phyloP scores from a whole-genome alignment of 2,329 filamentous ascomycete genomes.

The Trichoderma harzianum region DNA sequence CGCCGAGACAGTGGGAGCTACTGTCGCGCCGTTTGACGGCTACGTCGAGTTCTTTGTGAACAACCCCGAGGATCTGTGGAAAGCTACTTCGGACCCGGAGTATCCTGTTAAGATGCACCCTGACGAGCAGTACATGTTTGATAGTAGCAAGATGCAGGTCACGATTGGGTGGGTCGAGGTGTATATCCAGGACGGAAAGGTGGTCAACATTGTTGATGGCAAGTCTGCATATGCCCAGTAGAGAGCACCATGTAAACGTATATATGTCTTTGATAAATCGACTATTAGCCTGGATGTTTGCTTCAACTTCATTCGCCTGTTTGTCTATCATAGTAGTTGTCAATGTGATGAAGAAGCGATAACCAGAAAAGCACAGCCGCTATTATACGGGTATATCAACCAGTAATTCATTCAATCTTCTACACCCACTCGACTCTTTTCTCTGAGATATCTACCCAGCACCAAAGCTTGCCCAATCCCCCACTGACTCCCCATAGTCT shows the following conservation, averaged over 20 bases:
- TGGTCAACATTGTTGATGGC: background rate
- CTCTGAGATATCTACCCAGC: background rate
- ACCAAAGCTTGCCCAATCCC: background rate
- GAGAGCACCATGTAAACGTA: background rate
- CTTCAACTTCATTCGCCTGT: background rate
- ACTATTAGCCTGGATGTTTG: background rate
- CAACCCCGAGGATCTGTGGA: background rate
- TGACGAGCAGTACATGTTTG: background rate
- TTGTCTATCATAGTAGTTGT: background rate
- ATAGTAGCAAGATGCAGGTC: background rate
- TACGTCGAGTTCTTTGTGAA: background rate
- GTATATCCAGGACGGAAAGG: background rate
- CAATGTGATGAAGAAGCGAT: background rate
- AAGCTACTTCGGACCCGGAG: background rate
- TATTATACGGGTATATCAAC: background rate
- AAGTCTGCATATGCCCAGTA: background rate
- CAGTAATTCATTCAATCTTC: background rate
- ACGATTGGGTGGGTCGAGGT: background rate
- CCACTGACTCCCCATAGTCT: background rate
- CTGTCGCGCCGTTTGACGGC: background rate
- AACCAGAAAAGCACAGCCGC: background rate
- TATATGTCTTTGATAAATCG: background rate
- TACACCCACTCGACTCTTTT: background rate
- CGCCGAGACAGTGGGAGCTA: background rate
- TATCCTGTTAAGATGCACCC: background rate